Base-by-base conservation (phyloP, 2,329 filamentous ascomycete species). In the Cladophialophora carrionii region DNA sequence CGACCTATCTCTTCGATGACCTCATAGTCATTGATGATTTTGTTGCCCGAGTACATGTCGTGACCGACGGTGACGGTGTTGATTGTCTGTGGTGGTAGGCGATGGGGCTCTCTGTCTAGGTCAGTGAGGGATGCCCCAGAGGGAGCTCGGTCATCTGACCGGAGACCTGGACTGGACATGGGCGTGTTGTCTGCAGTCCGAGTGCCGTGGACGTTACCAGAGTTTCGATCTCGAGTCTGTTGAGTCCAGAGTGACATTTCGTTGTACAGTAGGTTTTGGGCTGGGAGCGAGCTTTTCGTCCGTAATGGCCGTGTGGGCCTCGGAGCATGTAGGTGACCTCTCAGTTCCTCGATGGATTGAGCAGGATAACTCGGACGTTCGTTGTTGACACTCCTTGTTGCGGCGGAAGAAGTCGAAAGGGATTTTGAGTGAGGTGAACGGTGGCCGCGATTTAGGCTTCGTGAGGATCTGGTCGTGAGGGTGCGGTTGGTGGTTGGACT, bases 11-110 rank as follows among this genome's bases (percentile, higher is more conserved):
- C 95, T 76, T 96, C 91, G 70, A 98, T 90, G 72, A 99, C 91
- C 78, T 97, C 92, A 79, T 99, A 99, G 75, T 97, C 90, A 74
- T 99, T 99, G 82, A 99, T 96, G 60, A 93, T 84, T 80, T 99
- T 99, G 68, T 95, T 91, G 65, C 95, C 95, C 4, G 94, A 96
- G 68, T 92, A 84, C 61, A 86, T 86, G 77, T 98, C 92, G 68
- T 93, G 88, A 74, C 98, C 94, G 71, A 97, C 91, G 73, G 93
- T 88, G 60, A 91, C 93, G 68, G 93, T 92, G 78, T 96, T 91
- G 9, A 94, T 97, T 88, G 92, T 90, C 84, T 89, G 84, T 57
- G 92, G 90, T 76, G 90, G 88, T 66, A 85, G 85, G 76, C 92
- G 89, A 72, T 92, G 89, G 62, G 91, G 77, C 72, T 85, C 88